These are phyloP conservation scores for Brassica hybrid DNA, from an alignment of 441 rosid genomes.

Conservation along the genomic window DNA sequence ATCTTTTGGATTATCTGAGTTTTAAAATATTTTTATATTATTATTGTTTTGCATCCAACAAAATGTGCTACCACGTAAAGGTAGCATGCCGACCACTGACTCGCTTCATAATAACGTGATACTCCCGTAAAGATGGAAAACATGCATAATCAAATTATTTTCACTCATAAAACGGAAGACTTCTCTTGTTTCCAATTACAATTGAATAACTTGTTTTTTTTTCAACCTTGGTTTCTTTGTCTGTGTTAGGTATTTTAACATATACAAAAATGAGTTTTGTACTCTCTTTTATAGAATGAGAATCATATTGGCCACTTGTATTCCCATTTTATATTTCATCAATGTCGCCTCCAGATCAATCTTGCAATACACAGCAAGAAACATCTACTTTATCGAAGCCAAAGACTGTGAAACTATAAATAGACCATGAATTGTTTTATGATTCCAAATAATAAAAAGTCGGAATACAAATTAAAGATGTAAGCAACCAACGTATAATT, in stretches of 20 bases:
- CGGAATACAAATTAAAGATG: not conserved
- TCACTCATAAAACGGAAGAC: not conserved
- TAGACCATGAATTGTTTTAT: not conserved
- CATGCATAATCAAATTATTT: not conserved
- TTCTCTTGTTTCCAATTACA: not conserved
- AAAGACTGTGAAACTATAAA: not conserved
- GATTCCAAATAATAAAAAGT: conserved; percentile 1
- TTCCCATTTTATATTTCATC: not conserved
- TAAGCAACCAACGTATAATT: conserved; percentile 18
- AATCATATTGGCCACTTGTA: not conserved
- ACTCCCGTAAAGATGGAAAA: not conserved
- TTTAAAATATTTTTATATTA: too few relatives aligned
- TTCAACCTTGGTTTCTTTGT: not conserved
- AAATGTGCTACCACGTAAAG: not conserved
- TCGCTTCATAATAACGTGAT: conserved; percentile 11
- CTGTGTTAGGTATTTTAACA: not conserved
- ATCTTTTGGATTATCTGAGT: too few relatives aligned
- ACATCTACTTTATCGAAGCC: not conserved
- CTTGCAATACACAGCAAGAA: not conserved
- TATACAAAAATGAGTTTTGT: not conserved
- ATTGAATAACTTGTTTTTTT: not conserved
- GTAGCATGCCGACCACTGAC: not conserved
- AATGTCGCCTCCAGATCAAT: too few relatives aligned
- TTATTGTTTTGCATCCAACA: too few relatives aligned
- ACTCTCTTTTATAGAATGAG: not conserved